Base-by-base conservation (phyloP, 495 filamentous ascomycete genomes). In the Amorphotheca resinae region DNA sequence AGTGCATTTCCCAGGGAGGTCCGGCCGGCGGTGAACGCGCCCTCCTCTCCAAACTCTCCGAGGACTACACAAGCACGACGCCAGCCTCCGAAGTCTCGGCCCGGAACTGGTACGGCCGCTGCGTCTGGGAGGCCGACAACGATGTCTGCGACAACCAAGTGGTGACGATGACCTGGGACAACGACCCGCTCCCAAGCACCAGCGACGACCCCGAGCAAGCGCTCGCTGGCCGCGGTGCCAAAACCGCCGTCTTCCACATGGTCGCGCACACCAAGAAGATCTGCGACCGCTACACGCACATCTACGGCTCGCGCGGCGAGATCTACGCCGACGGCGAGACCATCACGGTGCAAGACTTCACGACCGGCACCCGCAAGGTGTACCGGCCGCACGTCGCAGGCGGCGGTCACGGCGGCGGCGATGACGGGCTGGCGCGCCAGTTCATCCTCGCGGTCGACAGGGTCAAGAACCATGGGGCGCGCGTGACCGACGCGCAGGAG, bases 221-320 rank as follows among this genome's bases (percentile, higher is more conserved):
- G n/a, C 37, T 64, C 16, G 32, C 44, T 22, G 66, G 64, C 25
- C 72, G 74, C 41, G 77, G 75, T 5, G 73, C 84, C 9, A 96
- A 95, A 60, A 87, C 78, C 12, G 91, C 93, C 0, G 75, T 74
- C 4, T 82, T 96, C 60, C 89, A 94, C 57, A 95, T 96, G 91
- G 79, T 88, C 17, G 87, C 88, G 3, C 80, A 84, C 34, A 93
- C 89, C 0, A 79, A 91, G 59, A 75, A 73, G 57, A 81, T 93
- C 34, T 95, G 91, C 58, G 72, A 89, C 39, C 72, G 91, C 1
- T 77, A 84, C 5, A 87, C 83, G 0, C 63, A 80, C 22, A 69
- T 95, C 8, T 95, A 93, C 62, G 93, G 91, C 4, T 83, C 83
- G 0, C 62, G 67, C 26, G 91, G 91, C 11, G 91, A 96, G 64